phyloP scores from a whole-genome alignment of 768 basidiomycete genomes.

The Mycena pura region DNA sequence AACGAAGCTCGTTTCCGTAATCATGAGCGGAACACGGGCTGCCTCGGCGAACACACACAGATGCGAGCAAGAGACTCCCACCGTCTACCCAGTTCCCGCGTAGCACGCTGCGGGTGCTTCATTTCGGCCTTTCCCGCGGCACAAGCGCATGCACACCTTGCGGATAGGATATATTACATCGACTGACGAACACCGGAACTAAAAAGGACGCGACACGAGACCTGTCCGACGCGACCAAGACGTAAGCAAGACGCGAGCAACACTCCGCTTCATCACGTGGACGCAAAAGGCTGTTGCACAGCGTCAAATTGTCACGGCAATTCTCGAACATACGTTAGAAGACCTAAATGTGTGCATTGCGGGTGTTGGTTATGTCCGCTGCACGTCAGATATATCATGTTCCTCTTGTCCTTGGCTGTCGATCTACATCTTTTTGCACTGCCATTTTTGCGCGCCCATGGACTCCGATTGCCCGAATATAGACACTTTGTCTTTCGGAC shows the following conservation, averaged over 20 bases:
- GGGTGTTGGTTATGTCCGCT: neutral
- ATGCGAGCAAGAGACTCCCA: neutral
- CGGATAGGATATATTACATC: too few species aligned
- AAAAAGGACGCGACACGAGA: too few species aligned
- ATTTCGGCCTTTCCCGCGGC: too few species aligned
- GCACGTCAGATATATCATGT: too few species aligned
- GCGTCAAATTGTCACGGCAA: neutral
- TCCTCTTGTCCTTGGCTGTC: too few species aligned
- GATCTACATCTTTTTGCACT: neutral
- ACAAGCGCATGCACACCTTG: too few species aligned
- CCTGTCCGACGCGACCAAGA: too few species aligned
- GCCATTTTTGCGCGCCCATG: neutral
- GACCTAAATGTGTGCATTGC: neutral
- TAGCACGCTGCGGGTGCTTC: too few species aligned
- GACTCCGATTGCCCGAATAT: constrained; percentile 5
- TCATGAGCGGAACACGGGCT: neutral
- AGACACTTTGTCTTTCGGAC: neutral
- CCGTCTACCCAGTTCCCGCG: too few species aligned
- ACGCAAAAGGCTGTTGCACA: neutral
- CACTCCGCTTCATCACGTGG: neutral
- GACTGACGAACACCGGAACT: too few species aligned
- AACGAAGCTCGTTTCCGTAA: neutral
- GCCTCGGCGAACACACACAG: neutral
- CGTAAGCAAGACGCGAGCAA: too few species aligned
- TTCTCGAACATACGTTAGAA: constrained; percentile 15